Percentiles rank a stretch among this genome's conserved stretches.
These are phyloP conservation scores for Monosporascus sp. DNA, from an alignment of 2,329 filamentous ascomycete genomes.

Conservation along the genomic window DNA sequence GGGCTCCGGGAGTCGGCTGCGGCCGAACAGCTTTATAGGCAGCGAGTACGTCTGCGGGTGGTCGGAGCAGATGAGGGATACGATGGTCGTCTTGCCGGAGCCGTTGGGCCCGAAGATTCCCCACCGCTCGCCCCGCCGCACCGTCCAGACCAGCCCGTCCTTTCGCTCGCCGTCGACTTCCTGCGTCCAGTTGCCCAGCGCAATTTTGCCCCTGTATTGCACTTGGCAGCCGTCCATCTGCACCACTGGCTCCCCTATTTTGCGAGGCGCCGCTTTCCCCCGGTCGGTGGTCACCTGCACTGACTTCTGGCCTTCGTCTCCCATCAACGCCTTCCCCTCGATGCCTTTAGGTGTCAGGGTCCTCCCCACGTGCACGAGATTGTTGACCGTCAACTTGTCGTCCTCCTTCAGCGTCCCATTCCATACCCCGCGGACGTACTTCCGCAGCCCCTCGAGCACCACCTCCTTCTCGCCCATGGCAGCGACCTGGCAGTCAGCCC, in stretches of 20 bases:
- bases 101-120: constrained; percentile 91
- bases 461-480: constrained; percentile 60
- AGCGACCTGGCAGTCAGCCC: constrained; percentile 59
- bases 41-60: constrained; percentile 91
- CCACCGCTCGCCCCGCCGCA: constrained; percentile 80
- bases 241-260: constrained; percentile 64
- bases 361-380: constrained; percentile 45
- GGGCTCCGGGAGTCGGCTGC: constrained; percentile 68
- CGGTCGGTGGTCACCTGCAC: constrained; percentile 13
- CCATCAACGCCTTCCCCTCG: constrained; percentile 31
- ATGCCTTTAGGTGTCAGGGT: constrained; percentile 37
- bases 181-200: constrained; percentile 76
- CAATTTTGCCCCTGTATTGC: constrained; percentile 70
- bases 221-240: constrained; percentile 85
- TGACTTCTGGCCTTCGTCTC: constrained; percentile 13
- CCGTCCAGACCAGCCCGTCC: constrained; percentile 73
- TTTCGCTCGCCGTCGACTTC: constrained; percentile 41
- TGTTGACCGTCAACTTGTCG: constrained; percentile 41
- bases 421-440: constrained; percentile 43
- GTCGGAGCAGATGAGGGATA: constrained; percentile 90
- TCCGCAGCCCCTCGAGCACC: constrained; percentile 51
- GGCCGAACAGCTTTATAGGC: constrained; percentile 81
- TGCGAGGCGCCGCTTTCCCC: constrained; percentile 4
- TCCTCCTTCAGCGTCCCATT: constrained; percentile 40
- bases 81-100: constrained; percentile 90